Base-by-base conservation (phyloP, 2,329 filamentous ascomycete species). In the Didymella lethalis region DNA sequence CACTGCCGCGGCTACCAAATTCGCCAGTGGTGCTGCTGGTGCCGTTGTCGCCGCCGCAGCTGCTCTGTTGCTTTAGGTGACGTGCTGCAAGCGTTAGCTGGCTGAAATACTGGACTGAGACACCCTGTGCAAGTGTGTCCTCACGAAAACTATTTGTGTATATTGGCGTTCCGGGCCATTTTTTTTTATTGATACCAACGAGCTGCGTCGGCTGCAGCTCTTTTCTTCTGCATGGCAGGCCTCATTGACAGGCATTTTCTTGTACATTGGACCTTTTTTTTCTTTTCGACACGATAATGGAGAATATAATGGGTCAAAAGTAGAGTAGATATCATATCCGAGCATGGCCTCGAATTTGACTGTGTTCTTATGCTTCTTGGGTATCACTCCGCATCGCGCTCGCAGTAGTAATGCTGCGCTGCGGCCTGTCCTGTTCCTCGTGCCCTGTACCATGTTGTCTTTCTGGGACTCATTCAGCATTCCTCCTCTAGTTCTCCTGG, bases 1-100 rank as follows among this genome's bases (percentile, higher is more conserved):
- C 50, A 60, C 64, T 26, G 64, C 47, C 31, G 69, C 68, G 14
- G 66, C 65, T 4, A 48, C 53, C 28, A 68, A 69, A 64, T 40
- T 69, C 23, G 65, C 56, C 26, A 62, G 61, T 14, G 65, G 70
- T 32, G 64, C 64, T 20, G 69, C 63, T 43, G 71, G 62, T 16
- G 49, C 73, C 10, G 34, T 72, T 34, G 67, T 61, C 28, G 70
- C 65, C 29, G 26, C 43, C 25, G 69, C 64, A 2, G 64, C 65
- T 32, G 71, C 64, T 11, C 47, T 74, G 23, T 50, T 71, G 45
- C 63, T 75, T 43, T 75, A 70, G 54, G 64, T 36, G 49, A 57
- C 52, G 18, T 32, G 54, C 7, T 36, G 50, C 41, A 48, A 10
- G 46, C 12, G 32, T 44, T 34, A 20, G 43, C 46, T 51, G 48